Conservation (phyloP, 2,329 filamentous ascomycete genomes). For the Ophiostoma pallidulum region DNA sequence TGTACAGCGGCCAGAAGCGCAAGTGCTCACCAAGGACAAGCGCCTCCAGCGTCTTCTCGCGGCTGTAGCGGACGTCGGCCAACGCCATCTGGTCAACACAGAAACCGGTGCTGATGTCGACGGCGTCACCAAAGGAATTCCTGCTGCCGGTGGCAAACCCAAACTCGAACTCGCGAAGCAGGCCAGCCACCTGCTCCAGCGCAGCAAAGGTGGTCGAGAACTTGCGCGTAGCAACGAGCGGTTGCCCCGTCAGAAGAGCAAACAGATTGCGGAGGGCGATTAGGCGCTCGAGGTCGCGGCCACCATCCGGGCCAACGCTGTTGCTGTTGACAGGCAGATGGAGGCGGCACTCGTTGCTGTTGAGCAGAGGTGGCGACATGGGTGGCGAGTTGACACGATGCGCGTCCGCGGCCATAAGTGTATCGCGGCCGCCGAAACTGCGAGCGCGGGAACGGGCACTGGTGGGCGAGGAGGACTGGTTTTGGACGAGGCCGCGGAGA, state of each 20-base stretch:
- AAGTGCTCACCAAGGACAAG: constrained; percentile 84
- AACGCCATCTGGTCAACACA: constrained; percentile 71
- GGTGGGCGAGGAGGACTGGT: constrained; percentile 30
- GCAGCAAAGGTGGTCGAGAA: constrained; percentile 44
- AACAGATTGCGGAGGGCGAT: constrained; percentile 56
- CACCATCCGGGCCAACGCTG: constrained; percentile 18
- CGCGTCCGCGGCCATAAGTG: constrained; percentile 42
- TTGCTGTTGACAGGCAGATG: constrained; percentile 43
- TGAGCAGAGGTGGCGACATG: constrained; percentile 29
- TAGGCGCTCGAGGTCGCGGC: constrained; percentile 42
- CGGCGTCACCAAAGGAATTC: constrained; percentile 49
- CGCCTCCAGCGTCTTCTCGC: constrained; percentile 82
- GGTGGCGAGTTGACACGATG: constrained; percentile 29
- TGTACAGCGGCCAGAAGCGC: constrained; percentile 73
- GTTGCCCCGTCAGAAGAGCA: constrained; percentile 54
- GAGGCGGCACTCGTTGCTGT: constrained; percentile 36
- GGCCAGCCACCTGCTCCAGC: constrained; percentile 42
- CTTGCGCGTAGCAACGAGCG: constrained; percentile 48
- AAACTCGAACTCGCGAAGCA: constrained; percentile 50
- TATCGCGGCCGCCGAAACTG: constrained; percentile 40
- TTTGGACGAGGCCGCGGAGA: constrained; percentile 43
- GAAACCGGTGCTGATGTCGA: constrained; percentile 56
- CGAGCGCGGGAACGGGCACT: constrained; percentile 27
- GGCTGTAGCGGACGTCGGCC: constrained; percentile 69
- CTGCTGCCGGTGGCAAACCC: constrained; percentile 48